phyloP scores from a whole-genome alignment of 2,329 filamentous ascomycete genomes.

The Epichloe elymi region DNA sequence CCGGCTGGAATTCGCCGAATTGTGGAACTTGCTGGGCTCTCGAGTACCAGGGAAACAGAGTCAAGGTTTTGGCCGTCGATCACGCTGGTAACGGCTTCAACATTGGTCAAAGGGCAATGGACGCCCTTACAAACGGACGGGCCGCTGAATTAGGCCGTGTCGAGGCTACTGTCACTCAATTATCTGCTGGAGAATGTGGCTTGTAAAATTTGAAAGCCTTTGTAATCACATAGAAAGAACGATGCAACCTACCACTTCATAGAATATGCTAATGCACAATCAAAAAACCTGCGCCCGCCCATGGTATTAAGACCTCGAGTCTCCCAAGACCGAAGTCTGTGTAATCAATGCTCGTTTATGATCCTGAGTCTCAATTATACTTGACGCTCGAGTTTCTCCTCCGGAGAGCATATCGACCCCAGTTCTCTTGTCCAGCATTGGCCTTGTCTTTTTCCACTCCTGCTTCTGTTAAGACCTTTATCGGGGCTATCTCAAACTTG shows the following conservation, averaged over 20 bases:
- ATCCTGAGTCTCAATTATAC: neutral
- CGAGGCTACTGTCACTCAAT: conserved; percentile 29
- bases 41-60: conserved; percentile 34
- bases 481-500: neutral
- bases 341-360: too few relatives aligned
- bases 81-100: conserved; percentile 37
- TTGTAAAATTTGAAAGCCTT: conserved; percentile 11
- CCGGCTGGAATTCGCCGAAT: conserved; percentile 40
- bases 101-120: conserved; percentile 40
- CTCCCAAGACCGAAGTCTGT: too few relatives aligned
- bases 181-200: conserved; percentile 30
- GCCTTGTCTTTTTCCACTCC: too few relatives aligned
- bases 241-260: neutral
- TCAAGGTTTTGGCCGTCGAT: conserved; percentile 46
- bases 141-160: conserved; percentile 18
- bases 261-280: neutral
- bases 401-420: neutral
- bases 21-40: conserved; percentile 49
- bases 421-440: neutral
- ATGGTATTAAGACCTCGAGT: too few relatives aligned
- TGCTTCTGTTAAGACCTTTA: neutral
- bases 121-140: conserved; percentile 40
- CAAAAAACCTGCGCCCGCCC: too few relatives aligned
- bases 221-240: neutral
- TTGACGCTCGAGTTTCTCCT: neutral